A percentile compares a stretch with the other conserved stretches of the same genome.
Evolutionary conservation across 192 early-diverging fungal genomes (phyloP).

Genomic region (Coemansia sp.): DNA sequence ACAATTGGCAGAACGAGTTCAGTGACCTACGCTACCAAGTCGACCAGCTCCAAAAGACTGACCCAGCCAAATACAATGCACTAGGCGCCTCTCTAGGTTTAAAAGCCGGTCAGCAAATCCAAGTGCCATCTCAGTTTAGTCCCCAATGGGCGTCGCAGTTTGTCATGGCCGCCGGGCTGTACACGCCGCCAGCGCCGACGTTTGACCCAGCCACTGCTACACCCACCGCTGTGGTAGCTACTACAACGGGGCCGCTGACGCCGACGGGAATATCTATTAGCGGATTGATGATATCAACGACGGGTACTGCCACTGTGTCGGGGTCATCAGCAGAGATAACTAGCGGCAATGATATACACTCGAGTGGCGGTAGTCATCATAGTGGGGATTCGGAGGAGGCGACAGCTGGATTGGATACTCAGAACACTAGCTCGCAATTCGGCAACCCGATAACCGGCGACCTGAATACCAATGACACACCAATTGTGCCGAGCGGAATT

Average conservation of each 20-base stretch:
- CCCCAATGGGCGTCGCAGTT: slow-evolving; percentile 41
- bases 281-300: background rate
- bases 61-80: slow-evolving; percentile 33
- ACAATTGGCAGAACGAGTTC: slow-evolving; percentile 54
- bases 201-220: slow-evolving; percentile 8
- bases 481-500: slow-evolving; percentile 30
- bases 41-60: slow-evolving; percentile 32
- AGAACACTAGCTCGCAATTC: slow-evolving; percentile 12
- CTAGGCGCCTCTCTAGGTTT: slow-evolving; percentile 32
- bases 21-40: slow-evolving; percentile 46
- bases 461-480: slow-evolving; percentile 19
- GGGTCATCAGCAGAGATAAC: background rate
- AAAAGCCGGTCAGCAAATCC: slow-evolving; percentile 26
- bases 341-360: background rate
- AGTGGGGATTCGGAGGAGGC: background rate
- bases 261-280: background rate
- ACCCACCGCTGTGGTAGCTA: slow-evolving; percentile 2
- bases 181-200: slow-evolving; percentile 27
- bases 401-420: slow-evolving; percentile 11
- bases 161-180: slow-evolving; percentile 34
- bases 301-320: background rate
- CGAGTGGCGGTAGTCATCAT: background rate
- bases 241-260: background rate
- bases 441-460: slow-evolving; percentile 45
- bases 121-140: slow-evolving; percentile 35